Evolutionary conservation across 495 filamentous ascomycete genomes (phyloP), one percentile per base, ranked within the genome.

Genomic region (Penicillium lagena): DNA sequence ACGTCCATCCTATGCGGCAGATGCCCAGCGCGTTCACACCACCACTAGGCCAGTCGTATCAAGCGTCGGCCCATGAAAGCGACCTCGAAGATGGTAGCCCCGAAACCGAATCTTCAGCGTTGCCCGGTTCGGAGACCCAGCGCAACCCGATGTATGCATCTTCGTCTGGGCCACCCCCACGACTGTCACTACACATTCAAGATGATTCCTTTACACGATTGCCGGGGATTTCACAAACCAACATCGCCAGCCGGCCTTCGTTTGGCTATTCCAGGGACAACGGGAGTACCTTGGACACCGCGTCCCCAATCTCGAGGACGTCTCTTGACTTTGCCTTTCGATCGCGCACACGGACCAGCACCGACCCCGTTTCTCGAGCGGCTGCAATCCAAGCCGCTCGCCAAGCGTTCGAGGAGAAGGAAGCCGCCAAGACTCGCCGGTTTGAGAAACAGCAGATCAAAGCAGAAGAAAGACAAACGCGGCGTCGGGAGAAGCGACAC

Each of bases 1-100:
- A 79, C 53, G 65, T 79, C 13, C 75, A 81, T 54, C 75, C 79
- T 3, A 74, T 81, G 75, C 75, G 77, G 29, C 80, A 80, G 47
- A 77, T 73, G 8, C 76, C 78, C 12, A 66, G 73, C 30, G 64
- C 70, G 10, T 80, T 77, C 55, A 81, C 75, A 2, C 75, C 77
- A 27, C 72, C 79, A n/a, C 54, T 73, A 9, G 63, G 66, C 29
- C 70, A 71, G 15, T 82, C 79, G 0, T 71, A 69, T 44, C 67
- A 77, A 29, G 66, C 62, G 4, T 79, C 77, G 1, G 51, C 65
- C 29, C 60, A 61, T 37, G 73, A 71, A 31, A 74, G 70, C 49
- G 75, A 77, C 17, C 60, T 60, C 11, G 52, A 56, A 7, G 71
- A 69, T 34, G 65, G 40, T 39, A 56, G 59, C 43, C 56, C 56